phyloP scores from a whole-genome alignment of 2,329 filamentous ascomycete species.

The Colletotrichum sidae region DNA sequence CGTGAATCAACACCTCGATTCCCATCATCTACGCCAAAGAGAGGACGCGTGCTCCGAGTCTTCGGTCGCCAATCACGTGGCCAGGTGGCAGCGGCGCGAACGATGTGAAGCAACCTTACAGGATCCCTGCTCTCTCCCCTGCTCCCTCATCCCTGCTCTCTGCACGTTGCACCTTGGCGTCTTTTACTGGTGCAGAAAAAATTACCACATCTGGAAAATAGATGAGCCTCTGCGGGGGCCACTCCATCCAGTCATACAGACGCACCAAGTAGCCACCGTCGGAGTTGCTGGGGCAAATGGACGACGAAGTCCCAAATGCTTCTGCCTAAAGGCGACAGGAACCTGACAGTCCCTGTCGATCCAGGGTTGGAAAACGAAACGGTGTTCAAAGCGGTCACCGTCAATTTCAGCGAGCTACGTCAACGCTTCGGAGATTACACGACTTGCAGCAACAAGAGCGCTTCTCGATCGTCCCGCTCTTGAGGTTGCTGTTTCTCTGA shows the following conservation, averaged over 20 bases:
- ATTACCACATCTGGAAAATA: slow-evolving; percentile 35
- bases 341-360: not conserved
- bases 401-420: not conserved
- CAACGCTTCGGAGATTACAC: slow-evolving; percentile 5
- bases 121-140: slow-evolving; percentile 13
- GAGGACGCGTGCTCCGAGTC: slow-evolving; percentile 3
- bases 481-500: not conserved
- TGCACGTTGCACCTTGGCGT: slow-evolving; percentile 22
- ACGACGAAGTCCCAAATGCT: slow-evolving; percentile 15
- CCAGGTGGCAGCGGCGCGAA: slow-evolving; percentile 17
- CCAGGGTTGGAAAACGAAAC: not conserved
- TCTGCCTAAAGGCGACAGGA: slow-evolving; percentile 27
- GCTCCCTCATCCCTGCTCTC: slow-evolving; percentile 5
- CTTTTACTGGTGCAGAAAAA: slow-evolving; percentile 2
- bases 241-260: not conserved
- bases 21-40: not conserved
- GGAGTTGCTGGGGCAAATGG: not conserved
- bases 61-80: slow-evolving; percentile 23
- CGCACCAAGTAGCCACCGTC: not conserved
- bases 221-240: slow-evolving; percentile 10
- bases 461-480: not conserved
- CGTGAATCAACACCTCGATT: slow-evolving; percentile 7
- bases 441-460: not conserved
- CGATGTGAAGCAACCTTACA: slow-evolving; percentile 10
- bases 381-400: slow-evolving; percentile 7